A percentile compares a stretch with the other conserved stretches of the same genome.
These are phyloP conservation scores for Neurospora africana DNA, from an alignment of 495 filamentous ascomycete genomes.

Conservation along the genomic window DNA sequence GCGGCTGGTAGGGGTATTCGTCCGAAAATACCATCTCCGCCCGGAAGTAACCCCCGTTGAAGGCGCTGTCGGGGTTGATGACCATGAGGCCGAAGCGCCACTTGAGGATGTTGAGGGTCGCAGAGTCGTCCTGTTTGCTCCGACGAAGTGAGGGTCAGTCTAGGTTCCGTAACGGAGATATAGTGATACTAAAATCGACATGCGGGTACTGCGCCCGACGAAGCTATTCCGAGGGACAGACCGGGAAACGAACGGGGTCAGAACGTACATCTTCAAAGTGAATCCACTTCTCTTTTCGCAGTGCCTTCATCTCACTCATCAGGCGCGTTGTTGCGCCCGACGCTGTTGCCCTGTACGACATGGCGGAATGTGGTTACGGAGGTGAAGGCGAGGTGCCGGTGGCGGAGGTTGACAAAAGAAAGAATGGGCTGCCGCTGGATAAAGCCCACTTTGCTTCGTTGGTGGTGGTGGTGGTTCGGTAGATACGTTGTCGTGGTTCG, in stretches of 20 bases:
- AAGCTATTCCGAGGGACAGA: not conserved
- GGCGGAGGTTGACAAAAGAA: not conserved
- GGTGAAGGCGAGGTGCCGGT: not conserved
- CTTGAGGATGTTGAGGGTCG: constrained; percentile 57
- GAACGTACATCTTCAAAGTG: constrained; percentile 50
- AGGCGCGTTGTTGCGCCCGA: constrained; percentile 65
- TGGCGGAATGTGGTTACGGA: constrained; percentile 2
- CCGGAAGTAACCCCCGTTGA: constrained; percentile 88
- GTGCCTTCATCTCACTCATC: constrained; percentile 77
- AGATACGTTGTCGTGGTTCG: not conserved
- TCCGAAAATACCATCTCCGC: constrained; percentile 77
- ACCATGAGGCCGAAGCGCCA: constrained; percentile 88
- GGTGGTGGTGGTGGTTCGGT: not conserved
- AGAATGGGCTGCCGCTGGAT: not conserved
- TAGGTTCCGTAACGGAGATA: not conserved
- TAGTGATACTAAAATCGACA: not conserved
- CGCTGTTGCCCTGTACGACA: constrained; percentile 8
- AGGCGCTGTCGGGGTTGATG: constrained; percentile 80
- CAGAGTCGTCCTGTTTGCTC: constrained; percentile 46
- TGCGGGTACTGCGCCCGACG: not conserved
- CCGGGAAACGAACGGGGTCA: not conserved
- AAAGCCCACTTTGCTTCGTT: not conserved
- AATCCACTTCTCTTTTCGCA: constrained; percentile 86
- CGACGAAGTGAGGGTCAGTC: constrained; percentile 2
- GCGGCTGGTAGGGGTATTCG: constrained; percentile 88